These are phyloP conservation scores for Termitomyces titanicus DNA, from an alignment of 768 basidiomycete genomes.

Conservation along the genomic window DNA sequence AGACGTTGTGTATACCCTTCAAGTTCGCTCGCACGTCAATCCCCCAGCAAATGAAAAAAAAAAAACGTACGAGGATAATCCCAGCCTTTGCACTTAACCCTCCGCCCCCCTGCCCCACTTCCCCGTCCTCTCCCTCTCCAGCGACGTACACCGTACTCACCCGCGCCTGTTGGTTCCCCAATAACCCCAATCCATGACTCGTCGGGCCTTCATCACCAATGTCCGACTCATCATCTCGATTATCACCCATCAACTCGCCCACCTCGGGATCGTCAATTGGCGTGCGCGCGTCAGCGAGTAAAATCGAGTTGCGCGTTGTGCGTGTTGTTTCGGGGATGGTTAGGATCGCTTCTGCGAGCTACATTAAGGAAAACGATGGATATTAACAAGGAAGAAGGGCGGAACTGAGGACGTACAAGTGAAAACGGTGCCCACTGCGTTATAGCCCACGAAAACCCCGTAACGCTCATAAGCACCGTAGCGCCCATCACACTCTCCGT, in stretches of 20 bases:
- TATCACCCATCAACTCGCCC: slow-evolving; percentile 16
- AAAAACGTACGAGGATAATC: slow-evolving; percentile 67
- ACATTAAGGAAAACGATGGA: background rate
- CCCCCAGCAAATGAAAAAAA: background rate
- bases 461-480: slow-evolving; percentile 69
- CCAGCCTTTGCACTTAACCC: slow-evolving; percentile 80
- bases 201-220: slow-evolving; percentile 5
- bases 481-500: slow-evolving; percentile 67
- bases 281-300: slow-evolving; percentile 42
- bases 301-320: slow-evolving; percentile 35
- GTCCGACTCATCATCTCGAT: slow-evolving; percentile 1
- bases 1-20: slow-evolving; percentile 94
- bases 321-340: slow-evolving; percentile 45
- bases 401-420: slow-evolving; percentile 49
- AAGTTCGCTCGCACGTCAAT: background rate
- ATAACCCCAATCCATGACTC: slow-evolving; percentile 15
- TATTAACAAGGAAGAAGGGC: background rate
- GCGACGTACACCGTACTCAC: slow-evolving; percentile 43
- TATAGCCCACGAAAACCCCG: slow-evolving; percentile 92
- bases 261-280: slow-evolving; percentile 27
- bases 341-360: slow-evolving; percentile 86
- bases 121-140: slow-evolving; percentile 20
- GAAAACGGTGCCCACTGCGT: slow-evolving; percentile 93
- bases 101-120: background rate
- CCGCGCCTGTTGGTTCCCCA: slow-evolving; percentile 45